phyloP scores from a whole-genome alignment of 352 stramenopile species.

The Pythium aquatile region DNA sequence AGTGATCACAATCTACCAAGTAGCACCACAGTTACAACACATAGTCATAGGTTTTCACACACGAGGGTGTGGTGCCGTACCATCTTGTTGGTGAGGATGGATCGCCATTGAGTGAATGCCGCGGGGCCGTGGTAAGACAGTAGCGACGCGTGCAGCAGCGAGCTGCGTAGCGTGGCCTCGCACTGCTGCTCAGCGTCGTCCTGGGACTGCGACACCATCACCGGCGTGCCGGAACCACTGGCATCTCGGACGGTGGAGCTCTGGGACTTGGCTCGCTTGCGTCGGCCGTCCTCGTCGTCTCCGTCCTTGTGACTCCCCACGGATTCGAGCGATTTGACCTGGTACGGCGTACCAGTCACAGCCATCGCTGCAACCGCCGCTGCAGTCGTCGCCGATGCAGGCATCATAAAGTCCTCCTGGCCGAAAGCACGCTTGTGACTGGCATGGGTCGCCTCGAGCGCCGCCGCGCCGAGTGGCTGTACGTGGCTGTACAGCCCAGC shows the following conservation, averaged over 20 bases:
- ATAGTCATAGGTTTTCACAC: no score
- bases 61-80: conserved; percentile 24
- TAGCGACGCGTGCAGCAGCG: conserved; percentile 17
- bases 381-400: conserved; percentile 3
- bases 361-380: not conserved
- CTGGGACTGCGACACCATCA: not conserved
- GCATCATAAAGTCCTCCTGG: conserved; percentile 34
- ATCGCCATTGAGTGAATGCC: conserved; percentile 34
- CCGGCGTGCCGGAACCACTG: not conserved
- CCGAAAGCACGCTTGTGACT: conserved; percentile 29
- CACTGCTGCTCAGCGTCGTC: not conserved
- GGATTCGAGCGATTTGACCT: not conserved
- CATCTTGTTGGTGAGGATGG: conserved; percentile 53
- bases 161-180: not conserved
- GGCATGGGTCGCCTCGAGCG: not conserved
- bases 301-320: not conserved
- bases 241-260: not conserved
- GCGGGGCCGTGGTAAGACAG: conserved; percentile 22
- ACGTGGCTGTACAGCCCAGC: conserved; percentile 57
- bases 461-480: conserved; percentile 20
- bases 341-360: not conserved
- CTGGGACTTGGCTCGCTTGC: conserved; percentile 15
- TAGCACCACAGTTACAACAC: not conserved
- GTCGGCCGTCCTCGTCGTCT: not conserved
- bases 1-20: conserved; percentile 54